Base-by-base conservation (phyloP, 2,329 filamentous ascomycete species). In the Ascochyta viciae-villosae region DNA sequence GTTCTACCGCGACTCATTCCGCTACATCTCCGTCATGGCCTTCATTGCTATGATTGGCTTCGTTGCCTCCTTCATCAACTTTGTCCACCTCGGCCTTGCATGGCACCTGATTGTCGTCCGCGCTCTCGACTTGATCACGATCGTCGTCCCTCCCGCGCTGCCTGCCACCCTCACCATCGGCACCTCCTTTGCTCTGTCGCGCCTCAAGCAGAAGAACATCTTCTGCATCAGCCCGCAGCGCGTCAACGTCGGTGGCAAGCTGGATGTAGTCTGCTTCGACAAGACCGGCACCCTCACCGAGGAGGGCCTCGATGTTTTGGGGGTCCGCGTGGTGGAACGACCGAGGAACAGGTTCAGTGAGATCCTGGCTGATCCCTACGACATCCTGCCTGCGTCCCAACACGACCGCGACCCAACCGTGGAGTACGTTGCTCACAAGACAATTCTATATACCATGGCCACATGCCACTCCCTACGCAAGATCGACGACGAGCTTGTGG, bases 241-340 rank as follows among this genome's bases (percentile, higher is more conserved):
- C 67, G 94, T 99, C 53, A 99, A 98, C 68, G 92, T 99, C 6
- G 95, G 91, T 15, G 95, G 96, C 45, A 98, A 98, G 76, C 80
- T 99, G 4, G 95, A 99, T 71, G 86, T 98, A 10, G 90, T 99
- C 78, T 97, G 94, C 76, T 99, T 99, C 63, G 95, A 99, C 78
- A 99, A 99, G 78, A 99, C 95, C 0, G 95, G 95, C n/a, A 99
- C 95, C 0, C 80, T 99, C 50, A 99, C 95, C 0, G 95, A 98
- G 76, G 95, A 99, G 74, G 95, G 95, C 0, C 79, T 99, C 38
- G 96, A 99, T 74, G 91, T 99, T 16, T 83, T 99, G 12, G 95
- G 95, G 12, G 87, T 96, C 19, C 87, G 92, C 31, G 87, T 95
- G 6, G 91, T 92, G 9, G 86, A 89, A 52, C 81, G 83, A 44